A percentile compares a stretch with the other conserved stretches of the same genome.
Evolutionary conservation across 169 alveolate genomes (phyloP).

Genomic region (Babesia divergens): DNA sequence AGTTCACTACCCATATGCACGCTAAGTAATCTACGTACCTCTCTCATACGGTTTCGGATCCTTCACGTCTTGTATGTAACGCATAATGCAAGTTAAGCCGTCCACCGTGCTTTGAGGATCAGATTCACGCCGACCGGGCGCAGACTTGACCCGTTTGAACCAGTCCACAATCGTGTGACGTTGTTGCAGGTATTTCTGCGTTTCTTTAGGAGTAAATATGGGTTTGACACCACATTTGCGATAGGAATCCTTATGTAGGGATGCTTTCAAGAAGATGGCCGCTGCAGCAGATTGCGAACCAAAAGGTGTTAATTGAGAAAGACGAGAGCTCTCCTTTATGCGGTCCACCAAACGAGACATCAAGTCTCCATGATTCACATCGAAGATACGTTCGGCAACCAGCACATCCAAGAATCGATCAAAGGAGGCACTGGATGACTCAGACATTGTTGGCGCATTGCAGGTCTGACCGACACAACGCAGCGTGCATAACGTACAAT

Average conservation of each 20-base stretch:
- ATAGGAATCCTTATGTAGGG: not conserved
- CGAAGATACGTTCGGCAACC: constrained; percentile 27
- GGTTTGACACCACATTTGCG: not conserved
- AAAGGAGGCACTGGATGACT: constrained; percentile 10
- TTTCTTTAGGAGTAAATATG: constrained; percentile 16
- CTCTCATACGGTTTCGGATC: not conserved
- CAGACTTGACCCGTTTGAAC: constrained; percentile 44
- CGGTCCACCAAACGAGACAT: constrained; percentile 28
- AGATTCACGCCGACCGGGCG: not conserved
- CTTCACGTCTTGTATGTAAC: not conserved
- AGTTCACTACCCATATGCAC: not conserved
- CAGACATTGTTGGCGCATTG: not conserved
- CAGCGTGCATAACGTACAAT: not conserved
- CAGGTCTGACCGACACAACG: not conserved
- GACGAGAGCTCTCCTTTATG: constrained; percentile 1
- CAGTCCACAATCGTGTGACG: constrained; percentile 27
- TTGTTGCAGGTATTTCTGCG: constrained; percentile 2
- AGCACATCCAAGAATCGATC: constrained; percentile 35
- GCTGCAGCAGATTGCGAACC: constrained; percentile 5
- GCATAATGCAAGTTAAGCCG: not conserved
- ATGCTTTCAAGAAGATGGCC: constrained; percentile 12
- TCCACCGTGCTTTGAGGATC: not conserved
- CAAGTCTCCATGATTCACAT: constrained; percentile 27
- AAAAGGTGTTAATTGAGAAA: not conserved
- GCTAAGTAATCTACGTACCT: not conserved